Base-by-base conservation (phyloP, 2,329 filamentous ascomycete species). In the Botrytis byssoidea region DNA sequence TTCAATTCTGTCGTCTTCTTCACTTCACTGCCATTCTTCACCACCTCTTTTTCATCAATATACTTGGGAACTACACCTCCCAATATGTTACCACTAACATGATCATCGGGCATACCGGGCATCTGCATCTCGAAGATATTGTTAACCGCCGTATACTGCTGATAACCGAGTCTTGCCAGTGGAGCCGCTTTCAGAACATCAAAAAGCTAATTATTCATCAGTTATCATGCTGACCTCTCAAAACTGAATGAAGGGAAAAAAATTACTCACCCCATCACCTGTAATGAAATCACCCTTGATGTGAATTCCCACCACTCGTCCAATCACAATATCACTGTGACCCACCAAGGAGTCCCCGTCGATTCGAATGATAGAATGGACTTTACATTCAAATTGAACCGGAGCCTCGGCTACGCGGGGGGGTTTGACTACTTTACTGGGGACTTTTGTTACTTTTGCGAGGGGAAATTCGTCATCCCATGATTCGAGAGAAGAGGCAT, bases 101-200 rank as follows among this genome's bases (percentile, higher is more conserved):
- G 22, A 73, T 77, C 73, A 76, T 73, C 72, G 37, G 74, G 73
- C 75, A 74, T 76, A 40, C 76, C 73, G 8, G 75, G 75, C 63
- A 74, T 73, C 32, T 73, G 55, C 73, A 75, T 74, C 6, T 76
- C 73, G 29, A 77, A 75, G 10, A 75, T 61, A 59, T 75, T 46
- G 2, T 70, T 74, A n/a, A 75, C 65, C 35, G 73, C 73, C 12
- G 75, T 77, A 37, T 76, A 75, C 40, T 77, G 75, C 55, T 75
- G 73, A 60, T 76, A 76, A 6, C 73, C 74, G 3, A 76, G 66
- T 48, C 74, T 65, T 29, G 75, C 75, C 12, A 76, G 42, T 3
- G 73, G 73, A 32, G 63, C 70, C 22, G 74, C 75, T n/a, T 75
- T 76, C 18, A 76, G 37, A 1, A 76, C 71, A 72, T 75, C 74